These are phyloP conservation scores for Selaginella moellendorffii DNA, from an alignment of 75 land plant species.

Conservation along the genomic window DNA sequence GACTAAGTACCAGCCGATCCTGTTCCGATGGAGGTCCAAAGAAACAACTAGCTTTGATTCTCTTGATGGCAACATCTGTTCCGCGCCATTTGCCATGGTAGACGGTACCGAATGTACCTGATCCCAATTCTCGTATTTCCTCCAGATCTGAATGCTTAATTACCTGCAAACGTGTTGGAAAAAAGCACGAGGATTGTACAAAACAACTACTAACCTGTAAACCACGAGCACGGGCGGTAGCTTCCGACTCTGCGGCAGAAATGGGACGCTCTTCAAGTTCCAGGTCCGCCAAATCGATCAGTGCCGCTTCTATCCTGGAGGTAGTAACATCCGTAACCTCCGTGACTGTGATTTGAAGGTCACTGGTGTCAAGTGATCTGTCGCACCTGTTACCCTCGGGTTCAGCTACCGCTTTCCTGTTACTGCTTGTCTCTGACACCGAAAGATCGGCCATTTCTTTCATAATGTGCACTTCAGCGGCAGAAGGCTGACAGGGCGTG, in stretches of 20 bases:
- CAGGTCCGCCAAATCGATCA: neutral
- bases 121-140: slow-evolving; percentile 30
- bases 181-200: neutral
- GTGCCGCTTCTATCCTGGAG: neutral
- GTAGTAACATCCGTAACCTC: neutral
- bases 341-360: neutral
- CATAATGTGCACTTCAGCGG: neutral
- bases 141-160: slow-evolving; percentile 31
- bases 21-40: slow-evolving; percentile 16
- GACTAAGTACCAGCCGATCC: slow-evolving; percentile 12
- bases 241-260: neutral
- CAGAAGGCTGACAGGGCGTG: neutral
- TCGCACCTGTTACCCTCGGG: neutral
- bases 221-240: neutral
- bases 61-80: slow-evolving; percentile 34
- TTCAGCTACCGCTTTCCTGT: neutral
- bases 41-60: slow-evolving; percentile 34
- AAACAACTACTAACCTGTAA: neutral
- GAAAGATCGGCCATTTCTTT: neutral
- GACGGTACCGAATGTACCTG: slow-evolving; percentile 36
- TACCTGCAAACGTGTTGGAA: slow-evolving; percentile 13
- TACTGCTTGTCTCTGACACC: neutral
- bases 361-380: neutral
- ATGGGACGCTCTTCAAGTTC: neutral
- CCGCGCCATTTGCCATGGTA: slow-evolving; percentile 39